A percentile compares a stretch with the other conserved stretches of the same genome.
Conservation (phyloP, 108 stramenopile species). For the Skeletonema menzelii region DNA sequence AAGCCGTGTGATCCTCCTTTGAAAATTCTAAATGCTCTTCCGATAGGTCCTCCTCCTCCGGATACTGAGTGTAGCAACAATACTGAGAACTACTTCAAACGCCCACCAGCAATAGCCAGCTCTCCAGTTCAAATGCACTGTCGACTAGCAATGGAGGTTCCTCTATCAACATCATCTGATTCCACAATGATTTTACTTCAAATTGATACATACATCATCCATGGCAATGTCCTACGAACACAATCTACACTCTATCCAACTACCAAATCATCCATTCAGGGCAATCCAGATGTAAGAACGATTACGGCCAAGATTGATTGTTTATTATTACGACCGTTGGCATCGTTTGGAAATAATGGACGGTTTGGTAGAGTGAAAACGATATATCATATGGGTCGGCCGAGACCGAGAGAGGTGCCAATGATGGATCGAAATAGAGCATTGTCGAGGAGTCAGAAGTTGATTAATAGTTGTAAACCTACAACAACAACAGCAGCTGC, state of each 20-base stretch:
- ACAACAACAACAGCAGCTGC: not conserved
- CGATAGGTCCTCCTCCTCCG: not conserved
- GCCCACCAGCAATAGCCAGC: constrained; percentile 20
- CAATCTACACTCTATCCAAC: not conserved
- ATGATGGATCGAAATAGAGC: not conserved
- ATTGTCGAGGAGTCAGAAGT: not conserved
- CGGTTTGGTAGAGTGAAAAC: constrained; percentile 10
- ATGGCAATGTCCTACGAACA: constrained; percentile 1
- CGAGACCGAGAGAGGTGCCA: not conserved
- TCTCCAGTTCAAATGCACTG: constrained; percentile 41
- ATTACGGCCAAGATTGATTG: constrained; percentile 26
- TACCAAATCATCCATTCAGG: constrained; percentile 11
- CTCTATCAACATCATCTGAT: not conserved
- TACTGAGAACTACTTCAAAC: not conserved
- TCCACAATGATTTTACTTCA: constrained; percentile 29
- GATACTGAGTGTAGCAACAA: not conserved
- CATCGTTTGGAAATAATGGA: constrained; percentile 9
- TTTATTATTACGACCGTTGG: constrained; percentile 21
- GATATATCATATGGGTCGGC: constrained; percentile 28
- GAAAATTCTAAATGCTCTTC: not conserved
- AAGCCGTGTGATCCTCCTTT: not conserved
- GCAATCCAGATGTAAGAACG: constrained; percentile 18
- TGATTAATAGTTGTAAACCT: not conserved
- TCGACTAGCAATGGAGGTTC: constrained; percentile 18
- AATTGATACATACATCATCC: constrained; percentile 32